phyloP scores from a whole-genome alignment of 176 grass and related monocot species.

The Themeda triandra region DNA sequence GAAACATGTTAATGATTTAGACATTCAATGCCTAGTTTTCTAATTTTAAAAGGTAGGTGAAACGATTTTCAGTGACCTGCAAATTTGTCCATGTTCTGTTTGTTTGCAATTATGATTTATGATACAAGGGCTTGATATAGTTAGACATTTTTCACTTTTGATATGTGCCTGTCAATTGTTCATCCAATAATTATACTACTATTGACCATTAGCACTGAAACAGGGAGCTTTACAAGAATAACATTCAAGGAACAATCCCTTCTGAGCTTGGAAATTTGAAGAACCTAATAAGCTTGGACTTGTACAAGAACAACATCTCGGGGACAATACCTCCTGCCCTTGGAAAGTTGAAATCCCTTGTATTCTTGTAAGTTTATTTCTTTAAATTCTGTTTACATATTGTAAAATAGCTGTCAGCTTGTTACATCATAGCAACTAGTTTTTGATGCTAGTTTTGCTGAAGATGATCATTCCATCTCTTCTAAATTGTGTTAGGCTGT shows the following conservation, averaged over 20 bases:
- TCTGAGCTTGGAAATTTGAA: conserved; percentile 80
- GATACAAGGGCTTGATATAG: neutral
- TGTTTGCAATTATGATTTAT: neutral
- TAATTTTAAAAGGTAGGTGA: neutral
- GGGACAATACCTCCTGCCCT: conserved; percentile 72
- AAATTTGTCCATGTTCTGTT: neutral
- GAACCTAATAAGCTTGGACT: conserved; percentile 90
- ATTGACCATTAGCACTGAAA: conserved; percentile 29
- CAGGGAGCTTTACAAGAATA: conserved; percentile 99
- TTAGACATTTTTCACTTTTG: conserved; percentile 3
- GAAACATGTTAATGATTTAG: neutral
- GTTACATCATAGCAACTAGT: neutral
- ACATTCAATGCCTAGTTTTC: neutral
- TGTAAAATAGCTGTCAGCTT: conserved; percentile 8
- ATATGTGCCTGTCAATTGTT: neutral
- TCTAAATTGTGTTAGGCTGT: conserved; percentile 5
- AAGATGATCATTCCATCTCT: neutral
- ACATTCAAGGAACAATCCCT: conserved; percentile 79
- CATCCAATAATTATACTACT: conserved; percentile 6
- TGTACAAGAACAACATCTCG: conserved; percentile 95
- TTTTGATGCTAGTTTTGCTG: conserved; percentile 2
- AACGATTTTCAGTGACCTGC: neutral
- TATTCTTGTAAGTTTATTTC: conserved; percentile 80
- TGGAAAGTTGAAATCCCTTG: conserved; percentile 82
- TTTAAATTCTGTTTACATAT: conserved; percentile 1